Evolutionary conservation across 768 basidiomycete genomes (phyloP).

Genomic region (Termitomyces sp.): DNA sequence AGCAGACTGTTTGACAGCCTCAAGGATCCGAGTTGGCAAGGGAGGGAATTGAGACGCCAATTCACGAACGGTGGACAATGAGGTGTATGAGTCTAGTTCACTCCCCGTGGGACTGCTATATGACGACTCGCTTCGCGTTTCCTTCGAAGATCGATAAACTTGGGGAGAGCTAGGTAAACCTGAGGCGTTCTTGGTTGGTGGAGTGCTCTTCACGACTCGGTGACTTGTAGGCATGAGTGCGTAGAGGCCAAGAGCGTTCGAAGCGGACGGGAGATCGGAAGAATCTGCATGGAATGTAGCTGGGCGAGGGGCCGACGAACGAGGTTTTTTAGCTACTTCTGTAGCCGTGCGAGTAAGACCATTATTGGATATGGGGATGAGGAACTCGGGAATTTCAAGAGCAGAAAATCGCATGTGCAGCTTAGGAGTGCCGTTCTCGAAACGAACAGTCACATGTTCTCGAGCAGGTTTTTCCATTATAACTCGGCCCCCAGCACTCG

Average conservation of each 20-base stretch:
- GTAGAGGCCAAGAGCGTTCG: neutral
- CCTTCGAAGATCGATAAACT: neutral
- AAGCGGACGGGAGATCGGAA: neutral
- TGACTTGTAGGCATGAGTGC: neutral
- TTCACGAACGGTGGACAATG: slow-evolving; percentile 43
- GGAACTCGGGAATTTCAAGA: slow-evolving; percentile 43
- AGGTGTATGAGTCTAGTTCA: slow-evolving; percentile 36
- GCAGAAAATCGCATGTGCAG: slow-evolving; percentile 55
- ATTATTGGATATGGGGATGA: slow-evolving; percentile 27
- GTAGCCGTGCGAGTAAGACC: slow-evolving; percentile 14
- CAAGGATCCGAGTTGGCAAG: slow-evolving; percentile 34
- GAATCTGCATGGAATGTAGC: neutral
- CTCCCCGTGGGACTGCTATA: slow-evolving; percentile 7
- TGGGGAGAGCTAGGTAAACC: neutral
- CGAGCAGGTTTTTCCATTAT: slow-evolving; percentile 5
- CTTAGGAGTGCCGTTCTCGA: slow-evolving; percentile 43
- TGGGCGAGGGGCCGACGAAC: neutral
- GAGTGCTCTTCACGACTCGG: no score
- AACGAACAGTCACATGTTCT: slow-evolving; percentile 49
- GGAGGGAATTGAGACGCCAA: slow-evolving; percentile 53
- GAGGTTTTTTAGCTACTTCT: slow-evolving; percentile 7
- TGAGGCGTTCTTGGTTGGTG: neutral
- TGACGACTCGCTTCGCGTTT: slow-evolving; percentile 1
- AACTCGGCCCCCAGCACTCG: neutral
- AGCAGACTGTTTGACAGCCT: slow-evolving; percentile 9